Evolutionary conservation across 2,329 filamentous ascomycete species (phyloP), one percentile per base, ranked within the genome.

Genomic region (Colletotrichum noveboracense): DNA sequence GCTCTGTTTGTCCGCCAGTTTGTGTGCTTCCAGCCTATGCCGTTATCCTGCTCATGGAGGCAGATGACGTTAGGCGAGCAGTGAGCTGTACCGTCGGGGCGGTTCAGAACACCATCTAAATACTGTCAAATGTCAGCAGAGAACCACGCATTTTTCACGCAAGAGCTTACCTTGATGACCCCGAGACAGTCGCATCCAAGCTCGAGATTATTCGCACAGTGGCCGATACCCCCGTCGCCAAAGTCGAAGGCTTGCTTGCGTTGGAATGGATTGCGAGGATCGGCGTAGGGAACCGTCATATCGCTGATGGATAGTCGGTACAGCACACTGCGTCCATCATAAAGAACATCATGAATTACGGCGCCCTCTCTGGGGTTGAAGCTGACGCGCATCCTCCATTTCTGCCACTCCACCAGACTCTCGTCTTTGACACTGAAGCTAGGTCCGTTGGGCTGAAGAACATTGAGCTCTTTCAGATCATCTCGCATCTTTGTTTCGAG

Each of bases 21-120:
- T 5, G 91, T 93, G 82, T 94, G 93, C 80, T 94, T 94, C 92
- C 92, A 94, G 6, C 89, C 88, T 55, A 94, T 93, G 12, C 93
- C 93, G 70, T 91, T 89, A 78, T 94, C 93, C 80, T 93, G 91
- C 81, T 94, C 93, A 79, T 94, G 93, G 4, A 94, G 84, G 79
- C 93, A 94, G 70, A 94, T 86, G 8, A 93, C 92, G 16, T 69
- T 69, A 76, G 94, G 94, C 24, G 87, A 88, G 26, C 87, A 86
- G 1, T 86, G 78, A 2, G 91, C 88, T 61, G 88, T 86, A 3
- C 93, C 93, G 62, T 91, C 85, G 4, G 88, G 80, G 10, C 87
- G 86, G 0, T 90, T 87, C 38, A 91, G 85, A 26, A 91, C 86
- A 6, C 87, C 88, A 71, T 92, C 80, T 62, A 86, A 80, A 80